Base-by-base conservation (phyloP, 2,329 filamentous ascomycete species). In the Fusarium irregulare region DNA sequence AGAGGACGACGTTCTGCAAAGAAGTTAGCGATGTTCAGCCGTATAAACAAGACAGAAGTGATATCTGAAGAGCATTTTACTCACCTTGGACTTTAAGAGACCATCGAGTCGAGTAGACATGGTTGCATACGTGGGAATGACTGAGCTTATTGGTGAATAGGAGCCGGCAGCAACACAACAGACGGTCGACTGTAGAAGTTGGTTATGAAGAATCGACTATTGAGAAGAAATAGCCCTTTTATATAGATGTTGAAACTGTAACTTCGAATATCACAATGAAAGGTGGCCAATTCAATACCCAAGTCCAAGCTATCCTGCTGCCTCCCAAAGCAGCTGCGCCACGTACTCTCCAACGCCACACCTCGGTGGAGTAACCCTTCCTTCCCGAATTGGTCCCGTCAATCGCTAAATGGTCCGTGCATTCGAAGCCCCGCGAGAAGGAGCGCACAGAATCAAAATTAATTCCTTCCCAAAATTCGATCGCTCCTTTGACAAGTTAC, bases 1-100 rank as follows among this genome's bases (percentile, higher is more conserved):
- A 91, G 62, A 93, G 81, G 58, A 93, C 86, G 63, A 91, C 83
- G 75, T 91, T 92, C 91, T 93, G 10, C 2, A 1, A 18, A 11
- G 7, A 12, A 7, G 32, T 75, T 47, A 73, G 68, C 21, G 34
- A 3, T 10, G 11, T 16, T 41, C 12, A 4, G 6, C 8, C 4
- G 5, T 18, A 9, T 4, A 2, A 12, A n/a, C 1, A n/a, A 14
- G 6, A 44, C 10, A n/a, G 2, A 6, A 1, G 8, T 7, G 10
- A 7, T 48, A 18, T 18, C 2, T 25, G 8, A 3, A 4, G 0
- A 18, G 0, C 4, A 8, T 13, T 6, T 27, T 28, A 42, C 70
- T 18, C 57, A 75, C 73, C 61, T 75, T 75, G 27, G 73, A 76
- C 41, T 68, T 75, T 69, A 75, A 65, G 25, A 71, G 56, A 12